phyloP scores from a whole-genome alignment of 2,329 filamentous ascomycete species.

The Capronia americana region DNA sequence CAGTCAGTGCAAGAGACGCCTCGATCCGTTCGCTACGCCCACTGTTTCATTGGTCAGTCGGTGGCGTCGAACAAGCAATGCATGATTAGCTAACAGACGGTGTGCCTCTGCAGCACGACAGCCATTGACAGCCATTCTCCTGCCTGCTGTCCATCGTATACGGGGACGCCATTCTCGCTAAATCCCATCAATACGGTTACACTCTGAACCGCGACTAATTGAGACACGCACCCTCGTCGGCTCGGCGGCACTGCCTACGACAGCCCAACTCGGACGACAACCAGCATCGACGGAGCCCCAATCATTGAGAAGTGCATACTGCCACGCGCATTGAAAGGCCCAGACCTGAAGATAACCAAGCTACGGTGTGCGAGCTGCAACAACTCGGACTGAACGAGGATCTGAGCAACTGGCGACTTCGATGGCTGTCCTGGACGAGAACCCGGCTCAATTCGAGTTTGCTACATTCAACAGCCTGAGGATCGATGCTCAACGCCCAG shows the following conservation, averaged over 20 bases:
- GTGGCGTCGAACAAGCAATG: background rate
- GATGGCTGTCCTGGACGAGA: conserved; percentile 11
- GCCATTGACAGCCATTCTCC: background rate
- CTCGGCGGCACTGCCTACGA: background rate
- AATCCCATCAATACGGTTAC: background rate
- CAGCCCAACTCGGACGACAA: background rate
- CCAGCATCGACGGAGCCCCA: background rate
- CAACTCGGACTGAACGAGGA: background rate
- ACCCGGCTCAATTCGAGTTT: conserved; percentile 21
- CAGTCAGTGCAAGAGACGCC: background rate
- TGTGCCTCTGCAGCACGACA: background rate
- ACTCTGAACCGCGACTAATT: background rate
- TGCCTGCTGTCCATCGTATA: background rate
- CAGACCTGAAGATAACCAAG: background rate
- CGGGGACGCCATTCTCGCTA: background rate
- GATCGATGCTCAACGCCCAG: conserved; percentile 6
- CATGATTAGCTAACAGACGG: conserved; percentile 3
- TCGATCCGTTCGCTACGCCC: background rate
- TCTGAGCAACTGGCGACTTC: background rate
- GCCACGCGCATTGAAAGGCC: background rate
- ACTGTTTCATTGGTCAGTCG: background rate
- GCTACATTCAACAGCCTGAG: conserved; percentile 18
- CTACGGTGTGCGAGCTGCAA: background rate
- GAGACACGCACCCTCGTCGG: background rate
- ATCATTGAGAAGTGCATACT: background rate